Base-by-base conservation (phyloP, 2,329 filamentous ascomycete genomes). In the Shiraia sp. region DNA sequence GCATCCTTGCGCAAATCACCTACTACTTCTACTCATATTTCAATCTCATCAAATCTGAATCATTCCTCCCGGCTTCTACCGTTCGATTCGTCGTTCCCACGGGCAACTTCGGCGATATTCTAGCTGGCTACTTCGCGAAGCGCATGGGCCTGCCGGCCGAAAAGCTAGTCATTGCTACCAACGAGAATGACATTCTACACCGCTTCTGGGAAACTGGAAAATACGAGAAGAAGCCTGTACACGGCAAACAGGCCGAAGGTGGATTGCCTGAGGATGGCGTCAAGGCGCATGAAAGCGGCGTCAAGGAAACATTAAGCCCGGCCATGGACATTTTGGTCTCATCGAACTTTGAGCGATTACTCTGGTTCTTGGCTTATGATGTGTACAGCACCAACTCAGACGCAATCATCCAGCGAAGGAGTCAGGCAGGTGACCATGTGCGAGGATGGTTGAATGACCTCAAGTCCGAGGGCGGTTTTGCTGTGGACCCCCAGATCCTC, bases 21-120 rank as follows among this genome's bases (percentile, higher is more conserved):
- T 97, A 96, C 79, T 99, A 96, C 78, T 95, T 96, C 77, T 79
- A 93, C 71, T 85, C 93, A 10, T 97, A 97, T 78, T 96, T 96
- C 73, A 76, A 85, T 10, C 83, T 99, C 24, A 79, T 77, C 47
- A 75, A 79, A 36, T 81, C 81, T 3, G 63, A 79, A 0, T 70
- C 74, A 12, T 86, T 87, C 69, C 79, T 82, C 43, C 61, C 85
- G 28, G 63, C 60, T 54, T 81, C 88, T 55, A 83, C 57, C 26
- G 79, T 93, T 27, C 85, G 91, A 46, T 95, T 91, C 61, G 88
- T 95, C 7, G 90, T 95, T 1, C 93, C 93, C 2, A 95, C 91
- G 0, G 93, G 93, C 41, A 97, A 99, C 77, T 99, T 99, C 71
- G 90, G 93, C 49, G 90, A 97, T 66, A 90, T 99, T 54, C 78